These are phyloP conservation scores for Sporothrix protearum DNA, from an alignment of 2,329 filamentous ascomycete species.

Conservation along the genomic window DNA sequence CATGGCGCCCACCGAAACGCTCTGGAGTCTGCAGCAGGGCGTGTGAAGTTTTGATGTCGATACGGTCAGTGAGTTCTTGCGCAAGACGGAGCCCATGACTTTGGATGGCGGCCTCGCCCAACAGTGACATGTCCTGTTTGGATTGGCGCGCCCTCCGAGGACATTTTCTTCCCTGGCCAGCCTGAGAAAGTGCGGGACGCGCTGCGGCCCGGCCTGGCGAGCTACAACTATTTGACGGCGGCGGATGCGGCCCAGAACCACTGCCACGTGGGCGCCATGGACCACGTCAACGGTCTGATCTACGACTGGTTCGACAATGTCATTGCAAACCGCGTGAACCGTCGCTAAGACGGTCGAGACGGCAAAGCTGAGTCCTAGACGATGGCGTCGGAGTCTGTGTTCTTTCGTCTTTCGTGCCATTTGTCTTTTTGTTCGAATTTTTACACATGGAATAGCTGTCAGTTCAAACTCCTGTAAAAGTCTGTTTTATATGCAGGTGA, in stretches of 20 bases:
- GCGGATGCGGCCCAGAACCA: conserved; percentile 30
- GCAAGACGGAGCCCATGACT: conserved; percentile 19
- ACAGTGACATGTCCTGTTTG: conserved; percentile 22
- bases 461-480: too few species aligned
- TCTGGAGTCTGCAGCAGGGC: conserved; percentile 38
- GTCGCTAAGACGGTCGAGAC: not conserved
- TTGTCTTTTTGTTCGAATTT: not conserved
- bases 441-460: not conserved
- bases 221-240: conserved; percentile 26
- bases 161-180: conserved; percentile 27
- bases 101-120: conserved; percentile 15
- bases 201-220: conserved; percentile 27
- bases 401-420: not conserved
- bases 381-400: not conserved
- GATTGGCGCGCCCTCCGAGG: conserved; percentile 18
- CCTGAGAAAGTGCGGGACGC: conserved; percentile 27
- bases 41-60: conserved; percentile 36
- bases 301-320: conserved; percentile 30
- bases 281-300: conserved; percentile 27
- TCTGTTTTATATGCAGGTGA: too few species aligned
- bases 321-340: not conserved
- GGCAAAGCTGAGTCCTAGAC: not conserved
- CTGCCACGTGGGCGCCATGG: conserved; percentile 30
- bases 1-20: conserved; percentile 13
- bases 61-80: conserved; percentile 19